Evolutionary conservation across 148 eudicot species (phyloP), one percentile per base, ranked within the genome.

Genomic region (Rhododendron ferrugineum): DNA sequence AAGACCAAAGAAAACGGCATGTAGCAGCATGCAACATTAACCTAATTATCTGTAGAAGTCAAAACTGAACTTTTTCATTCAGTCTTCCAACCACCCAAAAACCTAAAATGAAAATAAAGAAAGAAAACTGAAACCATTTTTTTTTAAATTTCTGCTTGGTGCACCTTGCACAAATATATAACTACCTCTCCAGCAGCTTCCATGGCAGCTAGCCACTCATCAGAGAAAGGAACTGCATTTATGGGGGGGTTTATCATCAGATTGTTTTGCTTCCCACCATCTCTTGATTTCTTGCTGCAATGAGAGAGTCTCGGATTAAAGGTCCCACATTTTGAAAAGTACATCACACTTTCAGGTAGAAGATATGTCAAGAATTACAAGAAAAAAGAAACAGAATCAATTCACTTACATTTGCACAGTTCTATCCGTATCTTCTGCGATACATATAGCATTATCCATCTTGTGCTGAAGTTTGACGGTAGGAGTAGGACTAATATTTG

Each of bases 161-260:
- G 44, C 30, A 80, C 23, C 20, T 16, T 80, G 44, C 46, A 54
- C 23, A 18, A 22, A 52, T 22, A 81, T 28, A 85, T 50, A 81
- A 78, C 89, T 95, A 95, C 99, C 94, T 95, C 99, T 88, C 99
- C 99, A 88, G 98, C 98, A 82, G 98, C 96, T 91, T 95, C 98
- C 46, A 97, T 90, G 75, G 96, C 98, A 90, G 99, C 98, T 86
- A 97, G 89, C 99, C 99, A 97, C 89, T 97, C 98, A 68, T 97
- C 99, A 88, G 98, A 95, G 88, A 97, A 97, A 70, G 99, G 99
- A 91, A 90, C 84, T 58, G 91, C 96, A 92, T 93, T 80, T 46
- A 85, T 82, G 47, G 93, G 93, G 84, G 90, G 91, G 64, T 88
- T 87, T 52, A 76, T 84, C 78, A 82, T 58, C 64, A 84, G 82